phyloP scores from a whole-genome alignment of 1,139 yeast species.

The Nakaseomyces delphensis region DNA sequence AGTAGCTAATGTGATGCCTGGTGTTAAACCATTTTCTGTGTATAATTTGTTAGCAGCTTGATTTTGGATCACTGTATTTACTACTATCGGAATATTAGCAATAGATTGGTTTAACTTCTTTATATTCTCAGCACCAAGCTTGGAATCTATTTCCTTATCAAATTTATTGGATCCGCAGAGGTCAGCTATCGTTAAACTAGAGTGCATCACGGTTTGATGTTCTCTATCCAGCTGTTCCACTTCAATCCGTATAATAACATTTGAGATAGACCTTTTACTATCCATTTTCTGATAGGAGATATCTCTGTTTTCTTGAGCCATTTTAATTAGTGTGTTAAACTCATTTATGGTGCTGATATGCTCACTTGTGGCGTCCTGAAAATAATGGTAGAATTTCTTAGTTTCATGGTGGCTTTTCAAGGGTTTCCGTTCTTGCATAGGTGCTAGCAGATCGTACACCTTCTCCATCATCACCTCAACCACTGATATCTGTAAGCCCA shows the following conservation, averaged over 20 bases:
- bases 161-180: slow-evolving; percentile 86
- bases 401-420: slow-evolving; percentile 13
- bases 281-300: slow-evolving; percentile 47
- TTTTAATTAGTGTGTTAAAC: slow-evolving; percentile 7
- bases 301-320: slow-evolving; percentile 10
- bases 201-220: slow-evolving; percentile 13
- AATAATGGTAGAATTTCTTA: slow-evolving; percentile 26
- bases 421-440: slow-evolving; percentile 18
- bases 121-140: slow-evolving; percentile 72
- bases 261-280: slow-evolving; percentile 74
- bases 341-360: slow-evolving; percentile 11
- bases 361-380: slow-evolving; percentile 16
- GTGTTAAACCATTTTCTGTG: neutral
- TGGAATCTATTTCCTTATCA: slow-evolving; percentile 73
- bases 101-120: slow-evolving; percentile 74
- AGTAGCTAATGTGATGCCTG: neutral
- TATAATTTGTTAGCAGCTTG: neutral
- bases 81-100: slow-evolving; percentile 68
- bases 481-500: slow-evolving; percentile 19
- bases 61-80: neutral
- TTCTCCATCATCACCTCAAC: slow-evolving; percentile 81
- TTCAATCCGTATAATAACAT: slow-evolving; percentile 65
- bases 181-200: slow-evolving; percentile 60
- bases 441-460: slow-evolving; percentile 49
- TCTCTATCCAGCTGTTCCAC: slow-evolving; percentile 52